Percentiles rank a stretch among this genome's conserved stretches.
phyloP scores from a whole-genome alignment of 176 grass and related monocot genomes.

The Triticum monococcum region DNA sequence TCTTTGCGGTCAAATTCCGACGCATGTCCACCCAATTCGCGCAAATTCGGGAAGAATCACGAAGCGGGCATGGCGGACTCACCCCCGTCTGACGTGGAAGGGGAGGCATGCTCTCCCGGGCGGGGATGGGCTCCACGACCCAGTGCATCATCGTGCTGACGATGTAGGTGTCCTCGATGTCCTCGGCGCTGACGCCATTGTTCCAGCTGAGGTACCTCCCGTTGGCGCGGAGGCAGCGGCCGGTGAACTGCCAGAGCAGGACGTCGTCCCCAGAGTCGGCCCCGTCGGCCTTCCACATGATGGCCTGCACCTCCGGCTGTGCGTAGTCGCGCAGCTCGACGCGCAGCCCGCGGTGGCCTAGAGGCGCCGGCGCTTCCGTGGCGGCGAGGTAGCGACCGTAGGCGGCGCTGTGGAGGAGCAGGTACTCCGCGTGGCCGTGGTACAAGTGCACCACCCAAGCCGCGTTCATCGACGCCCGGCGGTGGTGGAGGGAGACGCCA shows the following conservation, averaged over 20 bases:
- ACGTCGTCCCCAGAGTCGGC: not conserved
- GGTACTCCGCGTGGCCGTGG: not conserved
- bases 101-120: too few species aligned
- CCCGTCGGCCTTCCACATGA: not conserved
- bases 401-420: slow-evolving; percentile 15
- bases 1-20: too few species aligned
- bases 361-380: too few species aligned
- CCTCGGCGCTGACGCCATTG: not conserved
- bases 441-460: slow-evolving; percentile 1
- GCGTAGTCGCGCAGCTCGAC: not conserved
- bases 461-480: not conserved
- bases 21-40: too few species aligned
- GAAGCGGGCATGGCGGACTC: too few species aligned
- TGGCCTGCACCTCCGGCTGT: not conserved
- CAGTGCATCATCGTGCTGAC: too few species aligned
- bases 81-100: too few species aligned
- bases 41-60: not conserved
- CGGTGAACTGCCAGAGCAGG: not conserved
- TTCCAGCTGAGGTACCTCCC: not conserved
- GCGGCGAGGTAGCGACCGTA: slow-evolving; percentile 21
- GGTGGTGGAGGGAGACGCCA: not conserved
- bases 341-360: not conserved
- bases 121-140: too few species aligned
- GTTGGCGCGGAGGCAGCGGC: slow-evolving; percentile 10
- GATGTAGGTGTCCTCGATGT: too few species aligned